These are phyloP conservation scores for Lumnitzera racemosa DNA, from an alignment of 345 rosid genomes.

Conservation along the genomic window DNA sequence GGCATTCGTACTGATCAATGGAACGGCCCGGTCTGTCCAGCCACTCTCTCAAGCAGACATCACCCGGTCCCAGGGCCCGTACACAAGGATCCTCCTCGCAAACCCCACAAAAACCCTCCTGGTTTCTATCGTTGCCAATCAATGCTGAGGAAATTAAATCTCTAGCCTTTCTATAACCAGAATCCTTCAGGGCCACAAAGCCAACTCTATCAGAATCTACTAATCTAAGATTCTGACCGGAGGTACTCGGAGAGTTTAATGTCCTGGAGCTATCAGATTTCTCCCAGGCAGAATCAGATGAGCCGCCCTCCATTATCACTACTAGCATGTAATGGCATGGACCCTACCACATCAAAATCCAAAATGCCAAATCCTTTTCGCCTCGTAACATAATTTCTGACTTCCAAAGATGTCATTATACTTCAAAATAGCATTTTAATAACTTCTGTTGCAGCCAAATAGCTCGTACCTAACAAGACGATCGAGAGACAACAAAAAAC, in stretches of 20 bases:
- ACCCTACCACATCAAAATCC: no score
- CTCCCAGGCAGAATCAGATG: conserved; percentile 48
- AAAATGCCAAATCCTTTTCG: no score
- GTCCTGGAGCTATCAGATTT: conserved; percentile 42
- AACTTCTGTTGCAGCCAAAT: no score
- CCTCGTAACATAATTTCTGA: no score
- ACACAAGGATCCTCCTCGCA: conserved; percentile 51
- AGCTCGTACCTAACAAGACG: no score
- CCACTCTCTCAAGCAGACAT: conserved; percentile 82
- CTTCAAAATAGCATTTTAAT: no score
- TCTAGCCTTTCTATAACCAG: conserved; percentile 24
- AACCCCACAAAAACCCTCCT: conserved; percentile 34
- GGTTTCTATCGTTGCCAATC: conserved; percentile 33
- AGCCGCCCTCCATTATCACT: conserved; percentile 39
- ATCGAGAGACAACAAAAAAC: no score
- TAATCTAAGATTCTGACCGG: conserved; percentile 36
- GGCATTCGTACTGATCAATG: conserved; percentile 60
- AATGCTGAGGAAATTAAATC: conserved; percentile 29
- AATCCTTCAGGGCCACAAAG: conserved; percentile 18
- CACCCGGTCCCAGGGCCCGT: conserved; percentile 51
- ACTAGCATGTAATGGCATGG: background rate
- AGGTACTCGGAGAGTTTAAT: conserved; percentile 38
- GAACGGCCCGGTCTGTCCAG: conserved; percentile 58
- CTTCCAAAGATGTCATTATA: no score
- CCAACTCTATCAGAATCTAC: conserved; percentile 14